Evolutionary conservation across 2,329 filamentous ascomycete species (phyloP).

Genomic region (Colletotrichum echinochloae): DNA sequence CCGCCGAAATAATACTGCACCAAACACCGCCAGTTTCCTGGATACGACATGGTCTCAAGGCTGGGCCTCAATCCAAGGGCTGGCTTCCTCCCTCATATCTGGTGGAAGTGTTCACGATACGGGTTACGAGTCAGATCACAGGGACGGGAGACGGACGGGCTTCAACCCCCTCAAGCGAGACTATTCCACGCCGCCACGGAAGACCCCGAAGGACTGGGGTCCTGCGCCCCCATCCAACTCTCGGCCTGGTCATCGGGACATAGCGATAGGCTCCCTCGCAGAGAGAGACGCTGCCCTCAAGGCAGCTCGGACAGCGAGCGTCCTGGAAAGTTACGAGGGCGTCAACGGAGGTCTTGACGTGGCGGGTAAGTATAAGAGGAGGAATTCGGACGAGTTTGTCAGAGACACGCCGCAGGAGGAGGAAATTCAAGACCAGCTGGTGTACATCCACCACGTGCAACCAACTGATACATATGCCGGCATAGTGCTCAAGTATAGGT

Average conservation of each 20-base stretch:
- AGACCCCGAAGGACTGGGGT: conserved; percentile 59
- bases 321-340: conserved; percentile 71
- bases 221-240: conserved; percentile 58
- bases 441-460: conserved; percentile 90
- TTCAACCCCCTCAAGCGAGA: conserved; percentile 34
- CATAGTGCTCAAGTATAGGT: conserved; percentile 90
- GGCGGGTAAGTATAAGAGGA: conserved; percentile 69
- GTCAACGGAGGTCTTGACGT: conserved; percentile 70
- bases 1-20: conserved; percentile 47
- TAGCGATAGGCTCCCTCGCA: conserved; percentile 66
- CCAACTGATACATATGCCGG: conserved; percentile 90
- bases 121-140: conserved; percentile 38
- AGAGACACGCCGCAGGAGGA: conserved; percentile 59
- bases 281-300: conserved; percentile 67
- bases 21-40: conserved; percentile 56
- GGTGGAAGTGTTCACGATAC: conserved; percentile 48
- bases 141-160: conserved; percentile 27
- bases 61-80: conserved; percentile 67
- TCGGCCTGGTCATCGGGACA: conserved; percentile 58
- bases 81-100: conserved; percentile 60
- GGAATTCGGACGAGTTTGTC: conserved; percentile 74
- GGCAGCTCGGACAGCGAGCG: conserved; percentile 67
- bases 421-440: conserved; percentile 79
- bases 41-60: conserved; percentile 65
- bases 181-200: conserved; percentile 40